phyloP scores from a whole-genome alignment of 2,329 filamentous ascomycete species.

The Aspergillus quadricinctus region DNA sequence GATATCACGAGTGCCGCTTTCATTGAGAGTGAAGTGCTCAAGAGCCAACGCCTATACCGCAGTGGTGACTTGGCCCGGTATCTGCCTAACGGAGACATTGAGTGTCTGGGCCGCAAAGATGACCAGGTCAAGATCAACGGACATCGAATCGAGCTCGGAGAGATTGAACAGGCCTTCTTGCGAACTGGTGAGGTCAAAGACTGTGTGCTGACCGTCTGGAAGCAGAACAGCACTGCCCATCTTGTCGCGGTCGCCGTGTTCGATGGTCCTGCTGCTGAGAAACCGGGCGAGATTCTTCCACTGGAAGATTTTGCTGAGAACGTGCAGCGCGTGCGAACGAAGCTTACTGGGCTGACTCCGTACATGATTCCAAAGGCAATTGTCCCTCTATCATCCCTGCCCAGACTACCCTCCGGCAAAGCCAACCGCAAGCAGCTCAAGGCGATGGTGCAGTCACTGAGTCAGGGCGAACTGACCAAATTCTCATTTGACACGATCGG shows the following conservation, averaged over 20 bases:
- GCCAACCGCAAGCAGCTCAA: slow-evolving; percentile 2
- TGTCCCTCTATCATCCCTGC: not conserved
- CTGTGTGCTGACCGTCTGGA: not conserved
- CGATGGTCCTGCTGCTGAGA: not conserved
- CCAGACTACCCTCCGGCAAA: slow-evolving; percentile 8
- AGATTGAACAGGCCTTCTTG: slow-evolving; percentile 17
- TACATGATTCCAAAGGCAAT: not conserved
- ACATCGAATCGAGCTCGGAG: slow-evolving; percentile 54
- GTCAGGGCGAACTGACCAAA: not conserved
- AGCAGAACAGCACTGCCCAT: not conserved
- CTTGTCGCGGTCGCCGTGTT: not conserved
- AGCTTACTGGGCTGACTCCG: not conserved
- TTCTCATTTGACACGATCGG: slow-evolving; percentile 1
- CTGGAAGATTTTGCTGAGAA: not conserved
- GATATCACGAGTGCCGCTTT: slow-evolving; percentile 10
- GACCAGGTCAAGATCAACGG: slow-evolving; percentile 60
- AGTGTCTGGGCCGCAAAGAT: slow-evolving; percentile 52
- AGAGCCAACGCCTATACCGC: slow-evolving; percentile 11
- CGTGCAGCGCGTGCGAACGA: not conserved
- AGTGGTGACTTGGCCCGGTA: slow-evolving; percentile 19
- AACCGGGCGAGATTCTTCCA: not conserved
- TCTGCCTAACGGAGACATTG: slow-evolving; percentile 13
- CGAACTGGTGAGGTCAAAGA: not conserved
- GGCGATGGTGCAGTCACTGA: not conserved
- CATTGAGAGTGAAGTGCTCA: not conserved